These are phyloP conservation scores for Vanderwaltozyma tropicalis DNA, from an alignment of 805 yeast genomes.

Conservation along the genomic window DNA sequence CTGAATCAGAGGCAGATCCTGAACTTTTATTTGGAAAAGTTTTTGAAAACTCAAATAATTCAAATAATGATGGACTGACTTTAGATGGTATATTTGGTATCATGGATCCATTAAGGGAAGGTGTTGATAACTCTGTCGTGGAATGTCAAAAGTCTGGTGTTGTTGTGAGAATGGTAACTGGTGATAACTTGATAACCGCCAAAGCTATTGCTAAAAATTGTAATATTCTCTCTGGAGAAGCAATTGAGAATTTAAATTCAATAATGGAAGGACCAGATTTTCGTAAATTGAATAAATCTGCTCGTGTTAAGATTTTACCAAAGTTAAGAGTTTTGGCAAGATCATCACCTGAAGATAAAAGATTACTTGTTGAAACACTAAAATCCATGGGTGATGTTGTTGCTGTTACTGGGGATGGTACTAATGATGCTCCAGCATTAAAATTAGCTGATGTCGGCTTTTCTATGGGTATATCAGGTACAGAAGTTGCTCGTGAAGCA, in stretches of 20 bases:
- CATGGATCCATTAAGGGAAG: conserved; percentile 86
- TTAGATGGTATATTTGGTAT: conserved; percentile 80
- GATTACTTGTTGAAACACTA: conserved; percentile 72
- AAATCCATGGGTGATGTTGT: conserved; percentile 82
- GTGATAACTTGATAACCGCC: conserved; percentile 89
- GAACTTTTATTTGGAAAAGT: conserved; percentile 31
- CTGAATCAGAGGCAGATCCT: conserved; percentile 32
- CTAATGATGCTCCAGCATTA: conserved; percentile 96
- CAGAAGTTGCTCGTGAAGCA: conserved; percentile 98
- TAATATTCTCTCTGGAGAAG: conserved; percentile 49
- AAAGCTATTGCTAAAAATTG: conserved; percentile 81
- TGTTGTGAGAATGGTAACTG: conserved; percentile 94
- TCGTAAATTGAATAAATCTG: conserved; percentile 49
- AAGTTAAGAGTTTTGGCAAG: conserved; percentile 78
- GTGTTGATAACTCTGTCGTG: conserved; percentile 80
- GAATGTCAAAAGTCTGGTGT: conserved; percentile 90
- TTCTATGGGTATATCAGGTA: conserved; percentile 97
- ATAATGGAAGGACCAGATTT: conserved; percentile 93
- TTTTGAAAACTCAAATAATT: conserved; percentile 7
- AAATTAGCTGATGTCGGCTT: conserved; percentile 91
- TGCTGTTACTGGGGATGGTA: conserved; percentile 99
- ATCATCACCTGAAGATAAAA: conserved; percentile 92
- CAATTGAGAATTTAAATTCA: conserved; percentile 41
- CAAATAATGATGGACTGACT: conserved; percentile 30
- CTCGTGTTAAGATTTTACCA: conserved; percentile 57